Evolutionary conservation across 2,329 filamentous ascomycete species (phyloP), one percentile per base, ranked within the genome.

Genomic region (Gnomoniopsis smithogilvyi): DNA sequence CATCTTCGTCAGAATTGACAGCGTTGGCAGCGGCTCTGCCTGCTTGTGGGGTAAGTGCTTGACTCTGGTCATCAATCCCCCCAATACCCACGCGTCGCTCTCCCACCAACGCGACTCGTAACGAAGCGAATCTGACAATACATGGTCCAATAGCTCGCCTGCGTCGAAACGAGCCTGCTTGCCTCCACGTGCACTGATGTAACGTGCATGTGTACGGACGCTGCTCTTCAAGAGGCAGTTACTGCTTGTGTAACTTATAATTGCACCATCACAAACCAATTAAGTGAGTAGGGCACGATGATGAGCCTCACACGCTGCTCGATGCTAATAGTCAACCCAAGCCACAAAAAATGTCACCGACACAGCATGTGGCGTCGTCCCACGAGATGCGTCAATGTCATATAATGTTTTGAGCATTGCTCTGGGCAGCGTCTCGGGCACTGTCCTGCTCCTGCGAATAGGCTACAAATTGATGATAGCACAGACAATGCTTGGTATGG

Each of bases 381-480:
- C 59, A 17, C 58, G 58, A 21, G 50, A 64, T 26, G 43, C n/a
- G 11, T 57, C 57, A 26, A n/a, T 7, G 2, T 12, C 34, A 12
- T 62, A 58, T 51, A 46, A 62, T 17, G 24, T 52, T 41, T 41
- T 64, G 14, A 51, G 22, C 15, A 49, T 62, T 52, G 38, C 60
- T 63, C 62, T 74, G 48, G 72, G 66, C 54, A 66, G 69, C 17
- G 67, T 77, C 24, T 70, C 73, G 6, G 72, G 67, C 33, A 64
- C 72, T 47, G 71, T 75, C 51, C 66, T 78, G 33, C 58, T 71
- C 7, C 61, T 73, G n/a, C 77, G 78, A 17, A 68, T 77, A 11
- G 63, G 64, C 3, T 70, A 69, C 52, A 71, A 68, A 43, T 60
- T 76, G 21, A 67, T 74, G 14, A 59, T 67, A 1, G 63, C 67